A percentile compares a stretch with the other conserved stretches of the same genome.
These are phyloP conservation scores for Plasmopara halstedii DNA, from an alignment of 352 stramenopile species.

Conservation along the genomic window DNA sequence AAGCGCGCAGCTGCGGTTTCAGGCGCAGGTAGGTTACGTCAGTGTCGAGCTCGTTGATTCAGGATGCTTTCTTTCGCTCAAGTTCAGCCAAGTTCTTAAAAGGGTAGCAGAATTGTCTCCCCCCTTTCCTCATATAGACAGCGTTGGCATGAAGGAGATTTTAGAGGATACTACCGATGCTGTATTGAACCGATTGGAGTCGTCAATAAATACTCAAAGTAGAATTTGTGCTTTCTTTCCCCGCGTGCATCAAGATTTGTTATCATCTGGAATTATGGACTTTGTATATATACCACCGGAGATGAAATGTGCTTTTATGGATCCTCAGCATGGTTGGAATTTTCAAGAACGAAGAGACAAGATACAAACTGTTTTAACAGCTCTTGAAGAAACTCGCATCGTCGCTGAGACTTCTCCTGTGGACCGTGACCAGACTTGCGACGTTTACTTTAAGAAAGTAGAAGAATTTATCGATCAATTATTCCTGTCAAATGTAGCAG, in stretches of 20 bases:
- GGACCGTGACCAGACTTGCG: constrained; percentile 31
- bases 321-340: constrained; percentile 31
- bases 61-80: constrained; percentile 7
- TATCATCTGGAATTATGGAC: constrained; percentile 24
- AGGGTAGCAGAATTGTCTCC: constrained; percentile 20
- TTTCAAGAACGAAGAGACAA: constrained; percentile 21
- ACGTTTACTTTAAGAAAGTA: constrained; percentile 49
- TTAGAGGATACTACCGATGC: constrained; percentile 27
- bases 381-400: constrained; percentile 25
- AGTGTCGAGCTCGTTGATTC: constrained; percentile 20
- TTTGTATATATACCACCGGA: constrained; percentile 32
- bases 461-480: constrained; percentile 46
- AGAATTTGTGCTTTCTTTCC: constrained; percentile 19
- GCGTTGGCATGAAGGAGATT: constrained; percentile 33
- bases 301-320: constrained; percentile 27
- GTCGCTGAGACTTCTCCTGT: constrained; percentile 10
- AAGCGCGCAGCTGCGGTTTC: constrained; percentile 17
- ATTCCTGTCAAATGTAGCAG: constrained; percentile 25
- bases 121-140: constrained; percentile 16
- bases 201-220: constrained; percentile 19
- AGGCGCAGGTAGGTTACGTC: constrained; percentile 14
- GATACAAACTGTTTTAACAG: constrained; percentile 21
- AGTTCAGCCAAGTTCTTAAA: constrained; percentile 25
- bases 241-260: constrained; percentile 24
- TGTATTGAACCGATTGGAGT: constrained; percentile 27